Conservation (phyloP, 1,284 basidiomycete species). For the Tausonia pullulans region DNA sequence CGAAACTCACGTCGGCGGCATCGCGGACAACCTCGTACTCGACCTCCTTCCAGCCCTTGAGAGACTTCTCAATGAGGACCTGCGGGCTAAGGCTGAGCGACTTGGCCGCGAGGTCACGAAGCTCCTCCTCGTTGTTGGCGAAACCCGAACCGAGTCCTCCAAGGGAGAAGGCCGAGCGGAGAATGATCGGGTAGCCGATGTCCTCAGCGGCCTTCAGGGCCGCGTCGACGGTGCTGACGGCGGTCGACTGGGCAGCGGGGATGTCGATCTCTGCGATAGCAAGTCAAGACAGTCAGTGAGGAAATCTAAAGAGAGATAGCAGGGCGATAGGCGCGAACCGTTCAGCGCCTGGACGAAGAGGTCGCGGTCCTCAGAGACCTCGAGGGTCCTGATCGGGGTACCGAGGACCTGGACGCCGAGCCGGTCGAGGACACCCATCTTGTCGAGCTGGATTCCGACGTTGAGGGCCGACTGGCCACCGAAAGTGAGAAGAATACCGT, state of each 20-base stretch:
- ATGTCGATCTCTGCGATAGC: constrained; percentile 77
- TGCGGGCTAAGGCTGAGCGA: constrained; percentile 85
- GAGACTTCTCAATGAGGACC: constrained; percentile 91
- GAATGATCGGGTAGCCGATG: constrained; percentile 96
- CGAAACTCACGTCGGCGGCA: constrained; percentile 67
- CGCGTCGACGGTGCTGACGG: constrained; percentile 88
- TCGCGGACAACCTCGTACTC: constrained; percentile 99
- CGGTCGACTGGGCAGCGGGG: constrained; percentile 91
- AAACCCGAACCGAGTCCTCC: constrained; percentile 98
- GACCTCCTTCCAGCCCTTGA: constrained; percentile 99
- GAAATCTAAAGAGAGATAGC: neutral
- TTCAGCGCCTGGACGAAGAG: constrained; percentile 95
- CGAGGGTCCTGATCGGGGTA: constrained; percentile 86
- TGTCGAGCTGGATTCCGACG: constrained; percentile 93
- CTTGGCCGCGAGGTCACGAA: constrained; percentile 87
- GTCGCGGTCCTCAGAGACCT: constrained; percentile 94
- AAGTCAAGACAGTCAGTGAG: neutral
- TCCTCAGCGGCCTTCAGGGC: constrained; percentile 80
- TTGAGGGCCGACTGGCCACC: constrained; percentile 97
- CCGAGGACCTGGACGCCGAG: constrained; percentile 91
- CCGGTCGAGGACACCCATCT: constrained; percentile 93
- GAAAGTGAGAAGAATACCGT: constrained; percentile 94
- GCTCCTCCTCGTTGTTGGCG: constrained; percentile 87
- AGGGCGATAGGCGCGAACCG: constrained; percentile 42
- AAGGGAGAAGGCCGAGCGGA: constrained; percentile 95